These are phyloP conservation scores for Ogataea methylovora DNA, from an alignment of 805 yeast genomes.

Conservation along the genomic window DNA sequence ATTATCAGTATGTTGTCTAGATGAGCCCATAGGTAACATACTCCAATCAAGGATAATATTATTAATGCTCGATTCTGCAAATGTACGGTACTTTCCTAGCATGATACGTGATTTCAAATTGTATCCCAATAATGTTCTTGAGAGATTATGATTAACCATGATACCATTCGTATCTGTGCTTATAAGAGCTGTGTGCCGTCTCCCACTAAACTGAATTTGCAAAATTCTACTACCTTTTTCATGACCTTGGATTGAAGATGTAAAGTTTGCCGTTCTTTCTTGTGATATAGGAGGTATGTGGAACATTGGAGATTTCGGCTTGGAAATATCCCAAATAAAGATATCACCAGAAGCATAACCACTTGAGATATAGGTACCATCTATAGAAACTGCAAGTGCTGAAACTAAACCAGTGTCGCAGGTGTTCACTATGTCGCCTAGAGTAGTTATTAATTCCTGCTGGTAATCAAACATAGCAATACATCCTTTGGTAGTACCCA, in stretches of 20 bases:
- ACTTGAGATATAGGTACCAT: conserved; percentile 61
- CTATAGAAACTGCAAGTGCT: conserved; percentile 52
- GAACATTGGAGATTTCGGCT: conserved; percentile 21
- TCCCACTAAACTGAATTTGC: conserved; percentile 40
- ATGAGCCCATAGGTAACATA: conserved; percentile 55
- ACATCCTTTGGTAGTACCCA: conserved; percentile 68
- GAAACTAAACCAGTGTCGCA: conserved; percentile 42
- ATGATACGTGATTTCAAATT: conserved; percentile 40
- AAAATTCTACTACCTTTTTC: conserved; percentile 29
- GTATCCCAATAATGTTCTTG: conserved; percentile 47
- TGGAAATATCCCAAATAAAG: conserved; percentile 56
- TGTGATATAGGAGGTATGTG: conserved; percentile 23
- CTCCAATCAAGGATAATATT: conserved; percentile 32
- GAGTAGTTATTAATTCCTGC: conserved; percentile 47
- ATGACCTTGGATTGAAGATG: conserved; percentile 21
- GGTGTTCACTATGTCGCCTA: conserved; percentile 20
- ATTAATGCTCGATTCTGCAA: conserved; percentile 5
- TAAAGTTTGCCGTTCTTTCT: conserved; percentile 13
- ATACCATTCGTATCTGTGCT: conserved; percentile 51
- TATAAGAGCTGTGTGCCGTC: conserved; percentile 47
- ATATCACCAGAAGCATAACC: conserved; percentile 64
- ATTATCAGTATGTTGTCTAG: conserved; percentile 44
- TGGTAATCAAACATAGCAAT: conserved; percentile 61
- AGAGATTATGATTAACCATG: conserved; percentile 57
- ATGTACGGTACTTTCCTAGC: conserved; percentile 37